A percentile compares a stretch with the other conserved stretches of the same genome.
Evolutionary conservation across 2,329 filamentous ascomycete genomes (phyloP).

Genomic region (Diaporthe citri): DNA sequence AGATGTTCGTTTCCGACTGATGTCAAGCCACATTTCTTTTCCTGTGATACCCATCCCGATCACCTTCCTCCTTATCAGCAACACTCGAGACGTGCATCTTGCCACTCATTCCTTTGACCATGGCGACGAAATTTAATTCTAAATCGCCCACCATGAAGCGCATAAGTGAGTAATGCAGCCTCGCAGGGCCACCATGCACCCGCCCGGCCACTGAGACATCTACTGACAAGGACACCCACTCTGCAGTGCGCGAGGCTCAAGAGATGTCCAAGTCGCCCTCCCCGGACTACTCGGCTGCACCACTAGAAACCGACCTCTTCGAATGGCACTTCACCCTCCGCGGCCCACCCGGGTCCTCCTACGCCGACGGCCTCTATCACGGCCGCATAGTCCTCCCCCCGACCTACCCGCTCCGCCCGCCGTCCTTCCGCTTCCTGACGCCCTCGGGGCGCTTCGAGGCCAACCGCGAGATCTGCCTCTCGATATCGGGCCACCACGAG

Average conservation of each 20-base stretch:
- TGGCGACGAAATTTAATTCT: conserved; percentile 71
- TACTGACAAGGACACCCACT: conserved; percentile 3
- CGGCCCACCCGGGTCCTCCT: conserved; percentile 85
- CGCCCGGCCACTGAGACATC: not conserved
- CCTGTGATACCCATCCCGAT: conserved; percentile 28
- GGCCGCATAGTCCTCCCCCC: conserved; percentile 93
- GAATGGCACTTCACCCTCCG: conserved; percentile 99
- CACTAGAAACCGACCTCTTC: conserved; percentile 90
- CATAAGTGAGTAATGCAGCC: conserved; percentile 71
- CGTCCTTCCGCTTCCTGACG: conserved; percentile 95
- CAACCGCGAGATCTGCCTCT: conserved; percentile 96
- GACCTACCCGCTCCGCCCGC: conserved; percentile 90
- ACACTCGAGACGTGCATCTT: not conserved
- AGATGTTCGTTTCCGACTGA: not conserved
- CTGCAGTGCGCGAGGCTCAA: conserved; percentile 85
- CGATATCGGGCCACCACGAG: conserved; percentile 94
- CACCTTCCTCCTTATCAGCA: conserved; percentile 1
- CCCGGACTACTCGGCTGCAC: conserved; percentile 85
- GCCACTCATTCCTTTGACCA: conserved; percentile 44
- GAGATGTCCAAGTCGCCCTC: conserved; percentile 86
- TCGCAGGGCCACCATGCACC: not conserved
- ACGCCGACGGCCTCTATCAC: conserved; percentile 89
- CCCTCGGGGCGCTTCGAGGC: conserved; percentile 94
- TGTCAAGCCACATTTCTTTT: conserved; percentile 21
- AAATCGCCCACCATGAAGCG: conserved; percentile 88